These are phyloP conservation scores for Nitzschia palea DNA, from an alignment of 108 stramenopile species.

Conservation along the genomic window DNA sequence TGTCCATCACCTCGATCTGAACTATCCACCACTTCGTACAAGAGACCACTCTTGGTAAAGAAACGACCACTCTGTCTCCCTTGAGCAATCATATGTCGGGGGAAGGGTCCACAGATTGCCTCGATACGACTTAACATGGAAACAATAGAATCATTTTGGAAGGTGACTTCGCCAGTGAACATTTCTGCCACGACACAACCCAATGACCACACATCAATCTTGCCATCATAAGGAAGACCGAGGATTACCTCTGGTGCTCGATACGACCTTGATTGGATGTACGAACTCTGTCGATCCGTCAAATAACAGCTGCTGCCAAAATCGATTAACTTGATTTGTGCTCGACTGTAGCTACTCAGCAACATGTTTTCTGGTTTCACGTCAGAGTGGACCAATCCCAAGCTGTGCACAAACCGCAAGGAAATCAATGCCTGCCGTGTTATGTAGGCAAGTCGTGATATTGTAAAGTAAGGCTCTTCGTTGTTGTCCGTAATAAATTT, in stretches of 20 bases:
- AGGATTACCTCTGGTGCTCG: conserved; percentile 98
- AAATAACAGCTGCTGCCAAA: conserved; percentile 97
- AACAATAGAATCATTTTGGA: conserved; percentile 90
- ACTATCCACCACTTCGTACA: conserved; percentile 77
- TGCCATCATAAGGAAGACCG: conserved; percentile 88
- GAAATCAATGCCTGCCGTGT: conserved; percentile 87
- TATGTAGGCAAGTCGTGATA: conserved; percentile 79
- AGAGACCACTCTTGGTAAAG: conserved; percentile 85
- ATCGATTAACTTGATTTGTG: conserved; percentile 95
- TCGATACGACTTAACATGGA: conserved; percentile 95
- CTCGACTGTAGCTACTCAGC: conserved; percentile 75
- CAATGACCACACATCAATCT: conserved; percentile 94
- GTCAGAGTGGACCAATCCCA: conserved; percentile 96
- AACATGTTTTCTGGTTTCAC: conserved; percentile 99
- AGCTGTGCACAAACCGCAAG: conserved; percentile 86
- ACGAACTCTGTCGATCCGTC: conserved; percentile 93
- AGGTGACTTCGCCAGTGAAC: conserved; percentile 92
- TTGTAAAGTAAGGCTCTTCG: conserved; percentile 92
- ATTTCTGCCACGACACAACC: conserved; percentile 97
- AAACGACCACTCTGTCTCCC: conserved; percentile 85
- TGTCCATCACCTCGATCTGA: conserved; percentile 29
- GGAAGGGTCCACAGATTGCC: conserved; percentile 92
- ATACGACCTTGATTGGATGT: conserved; percentile 95
- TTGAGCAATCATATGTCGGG: conserved; percentile 85
- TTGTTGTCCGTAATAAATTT: conserved; percentile 81